A percentile compares a stretch with the other conserved stretches of the same genome.
These are phyloP conservation scores for Geotrichum bryndzae DNA, from an alignment of 1,139 yeast genomes.

Conservation along the genomic window DNA sequence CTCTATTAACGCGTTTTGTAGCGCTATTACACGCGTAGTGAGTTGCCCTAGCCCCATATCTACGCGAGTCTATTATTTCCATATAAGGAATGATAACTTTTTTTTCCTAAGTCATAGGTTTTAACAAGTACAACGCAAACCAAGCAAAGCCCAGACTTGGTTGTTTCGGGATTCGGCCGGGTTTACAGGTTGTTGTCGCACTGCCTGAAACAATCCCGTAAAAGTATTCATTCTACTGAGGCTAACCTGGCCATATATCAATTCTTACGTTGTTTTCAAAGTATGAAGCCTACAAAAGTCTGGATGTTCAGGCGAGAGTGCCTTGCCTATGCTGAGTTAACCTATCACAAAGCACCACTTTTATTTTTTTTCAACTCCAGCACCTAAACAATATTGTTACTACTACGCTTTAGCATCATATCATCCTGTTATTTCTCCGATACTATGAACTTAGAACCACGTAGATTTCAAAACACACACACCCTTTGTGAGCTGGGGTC, in stretches of 20 bases:
- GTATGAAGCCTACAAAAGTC: neutral
- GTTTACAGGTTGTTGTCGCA: too few relatives aligned
- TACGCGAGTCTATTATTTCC: neutral
- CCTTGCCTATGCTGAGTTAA: neutral
- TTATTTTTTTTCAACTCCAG: neutral
- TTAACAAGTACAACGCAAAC: too few relatives aligned
- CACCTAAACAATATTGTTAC: neutral
- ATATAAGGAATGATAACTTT: neutral
- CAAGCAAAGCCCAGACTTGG: too few relatives aligned
- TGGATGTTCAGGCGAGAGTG: neutral
- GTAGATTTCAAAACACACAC: neutral
- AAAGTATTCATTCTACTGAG: too few relatives aligned
- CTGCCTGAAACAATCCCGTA: too few relatives aligned
- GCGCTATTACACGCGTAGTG: neutral
- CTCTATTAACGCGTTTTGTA: neutral
- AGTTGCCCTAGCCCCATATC: neutral
- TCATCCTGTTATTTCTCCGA: neutral
- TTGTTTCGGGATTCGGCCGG: too few relatives aligned
- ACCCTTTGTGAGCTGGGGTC: neutral
- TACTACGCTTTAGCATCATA: neutral
- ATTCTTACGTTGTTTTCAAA: neutral
- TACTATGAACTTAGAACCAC: neutral
- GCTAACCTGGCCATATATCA: neutral
- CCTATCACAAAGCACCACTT: neutral
- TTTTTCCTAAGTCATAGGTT: neutral